Conservation (phyloP, 2,329 filamentous ascomycete genomes). For the Trichoderma atroviride region DNA sequence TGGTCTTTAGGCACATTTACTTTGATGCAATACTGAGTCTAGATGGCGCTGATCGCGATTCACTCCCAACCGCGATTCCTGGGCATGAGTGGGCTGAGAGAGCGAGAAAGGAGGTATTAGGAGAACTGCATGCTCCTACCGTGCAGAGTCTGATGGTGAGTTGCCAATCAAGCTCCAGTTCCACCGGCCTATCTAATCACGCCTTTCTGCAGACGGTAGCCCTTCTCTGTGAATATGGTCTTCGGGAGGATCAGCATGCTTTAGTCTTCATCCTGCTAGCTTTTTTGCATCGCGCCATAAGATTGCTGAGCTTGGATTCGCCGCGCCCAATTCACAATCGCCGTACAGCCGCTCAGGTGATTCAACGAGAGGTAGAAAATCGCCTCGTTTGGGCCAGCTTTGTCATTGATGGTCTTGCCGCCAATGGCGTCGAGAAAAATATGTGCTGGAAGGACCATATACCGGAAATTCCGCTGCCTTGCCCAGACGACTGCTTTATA, state of each 20-base stretch:
- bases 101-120: constrained; percentile 29
- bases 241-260: constrained; percentile 32
- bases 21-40: constrained; percentile 26
- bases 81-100: constrained; percentile 31
- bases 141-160: constrained; percentile 33
- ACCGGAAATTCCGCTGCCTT: constrained; percentile 32
- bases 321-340: constrained; percentile 23
- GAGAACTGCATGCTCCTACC: constrained; percentile 30
- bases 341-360: constrained; percentile 23
- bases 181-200: background rate
- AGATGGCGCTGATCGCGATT: background rate
- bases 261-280: constrained; percentile 32
- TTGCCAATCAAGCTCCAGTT: background rate
- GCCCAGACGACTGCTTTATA: constrained; percentile 29
- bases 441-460: constrained; percentile 31
- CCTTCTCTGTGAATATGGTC: constrained; percentile 32
- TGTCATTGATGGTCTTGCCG: constrained; percentile 31
- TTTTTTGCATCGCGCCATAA: constrained; percentile 32
- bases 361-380: constrained; percentile 30
- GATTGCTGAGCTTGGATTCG: constrained; percentile 30
- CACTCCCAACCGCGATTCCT: constrained; percentile 22
- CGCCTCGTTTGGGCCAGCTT: constrained; percentile 35
- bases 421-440: constrained; percentile 32
- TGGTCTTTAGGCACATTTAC: constrained; percentile 26
- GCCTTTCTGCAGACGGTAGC: constrained; percentile 28